phyloP scores from a whole-genome alignment of 805 yeast species.

The Starmerella scarabaei region DNA sequence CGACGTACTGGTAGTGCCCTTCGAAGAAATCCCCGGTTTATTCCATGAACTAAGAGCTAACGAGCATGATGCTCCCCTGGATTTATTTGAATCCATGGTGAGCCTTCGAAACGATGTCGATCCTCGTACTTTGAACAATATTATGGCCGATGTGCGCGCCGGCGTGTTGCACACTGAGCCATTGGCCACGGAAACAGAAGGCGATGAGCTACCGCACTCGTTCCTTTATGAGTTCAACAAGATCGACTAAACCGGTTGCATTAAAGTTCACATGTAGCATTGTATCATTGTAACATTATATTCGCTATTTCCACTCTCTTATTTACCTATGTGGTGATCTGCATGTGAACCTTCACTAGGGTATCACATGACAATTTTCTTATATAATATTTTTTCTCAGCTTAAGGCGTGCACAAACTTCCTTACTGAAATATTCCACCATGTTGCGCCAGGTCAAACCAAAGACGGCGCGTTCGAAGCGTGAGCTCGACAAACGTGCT shows the following conservation, averaged over 20 bases:
- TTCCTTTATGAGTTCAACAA: slow-evolving; percentile 17
- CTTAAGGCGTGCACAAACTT: too few relatives aligned
- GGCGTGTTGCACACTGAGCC: slow-evolving; percentile 20
- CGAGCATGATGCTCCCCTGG: slow-evolving; percentile 68
- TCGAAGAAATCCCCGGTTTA: slow-evolving; percentile 37
- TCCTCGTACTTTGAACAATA: slow-evolving; percentile 22
- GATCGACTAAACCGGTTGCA: not conserved
- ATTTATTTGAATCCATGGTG: slow-evolving; percentile 53
- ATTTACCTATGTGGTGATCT: not conserved
- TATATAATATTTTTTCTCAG: slow-evolving; percentile 1
- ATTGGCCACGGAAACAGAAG: slow-evolving; percentile 6
- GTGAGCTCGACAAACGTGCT: slow-evolving; percentile 82
- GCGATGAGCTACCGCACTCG: slow-evolving; percentile 16
- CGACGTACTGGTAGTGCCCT: slow-evolving; percentile 39
- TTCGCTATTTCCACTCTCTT: not conserved
- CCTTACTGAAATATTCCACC: too few relatives aligned
- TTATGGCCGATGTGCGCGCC: slow-evolving; percentile 25
- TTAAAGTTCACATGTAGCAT: too few relatives aligned
- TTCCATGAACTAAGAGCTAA: slow-evolving; percentile 51
- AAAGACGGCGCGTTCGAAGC: slow-evolving; percentile 86
- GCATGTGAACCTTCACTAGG: too few relatives aligned
- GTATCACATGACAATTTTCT: not conserved
- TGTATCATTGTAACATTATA: too few relatives aligned
- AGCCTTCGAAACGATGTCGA: slow-evolving; percentile 32
- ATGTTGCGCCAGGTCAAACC: slow-evolving; percentile 51